These are phyloP conservation scores for Scleroderma citrinum DNA, from an alignment of 768 basidiomycete species.

Conservation along the genomic window DNA sequence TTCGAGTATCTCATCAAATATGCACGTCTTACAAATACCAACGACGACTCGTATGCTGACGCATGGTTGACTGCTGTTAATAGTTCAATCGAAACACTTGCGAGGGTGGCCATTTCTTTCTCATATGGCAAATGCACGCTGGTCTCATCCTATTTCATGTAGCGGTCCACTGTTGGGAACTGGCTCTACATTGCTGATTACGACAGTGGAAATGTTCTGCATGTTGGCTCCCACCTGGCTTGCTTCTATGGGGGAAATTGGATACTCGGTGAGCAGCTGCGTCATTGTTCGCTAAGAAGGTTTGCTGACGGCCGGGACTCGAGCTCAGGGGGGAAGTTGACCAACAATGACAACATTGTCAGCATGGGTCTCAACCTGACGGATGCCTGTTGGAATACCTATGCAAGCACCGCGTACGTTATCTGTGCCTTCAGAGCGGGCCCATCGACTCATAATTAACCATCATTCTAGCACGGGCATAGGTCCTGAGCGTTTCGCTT, in stretches of 20 bases:
- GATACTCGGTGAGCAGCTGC: constrained; percentile 46
- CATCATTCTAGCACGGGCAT: constrained; percentile 74
- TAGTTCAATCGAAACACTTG: constrained; percentile 55
- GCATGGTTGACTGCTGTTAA: constrained; percentile 69
- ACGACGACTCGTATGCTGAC: constrained; percentile 56
- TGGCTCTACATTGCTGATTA: constrained; percentile 63
- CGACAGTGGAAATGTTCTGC: constrained; percentile 41
- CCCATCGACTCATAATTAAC: constrained; percentile 60
- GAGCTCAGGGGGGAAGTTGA: constrained; percentile 54
- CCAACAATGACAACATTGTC: constrained; percentile 69
- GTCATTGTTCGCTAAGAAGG: not conserved
- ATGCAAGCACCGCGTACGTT: constrained; percentile 59
- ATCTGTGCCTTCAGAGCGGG: not conserved
- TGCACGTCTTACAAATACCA: constrained; percentile 59
- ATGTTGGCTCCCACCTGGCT: constrained; percentile 67
- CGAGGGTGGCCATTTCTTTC: constrained; percentile 35
- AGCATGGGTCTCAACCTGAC: constrained; percentile 53
- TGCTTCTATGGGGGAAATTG: constrained; percentile 77
- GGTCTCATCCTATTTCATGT: not conserved
- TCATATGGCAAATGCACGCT: not conserved
- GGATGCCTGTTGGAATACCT: constrained; percentile 80
- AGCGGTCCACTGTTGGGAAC: constrained; percentile 63
- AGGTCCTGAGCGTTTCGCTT: constrained; percentile 68
- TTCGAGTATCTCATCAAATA: constrained; percentile 76
- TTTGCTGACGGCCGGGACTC: constrained; percentile 5